Percentiles rank a stretch among this genome's conserved stretches.
These are phyloP conservation scores for Phoma sp. DNA, from an alignment of 2,329 filamentous ascomycete species.

Conservation along the genomic window DNA sequence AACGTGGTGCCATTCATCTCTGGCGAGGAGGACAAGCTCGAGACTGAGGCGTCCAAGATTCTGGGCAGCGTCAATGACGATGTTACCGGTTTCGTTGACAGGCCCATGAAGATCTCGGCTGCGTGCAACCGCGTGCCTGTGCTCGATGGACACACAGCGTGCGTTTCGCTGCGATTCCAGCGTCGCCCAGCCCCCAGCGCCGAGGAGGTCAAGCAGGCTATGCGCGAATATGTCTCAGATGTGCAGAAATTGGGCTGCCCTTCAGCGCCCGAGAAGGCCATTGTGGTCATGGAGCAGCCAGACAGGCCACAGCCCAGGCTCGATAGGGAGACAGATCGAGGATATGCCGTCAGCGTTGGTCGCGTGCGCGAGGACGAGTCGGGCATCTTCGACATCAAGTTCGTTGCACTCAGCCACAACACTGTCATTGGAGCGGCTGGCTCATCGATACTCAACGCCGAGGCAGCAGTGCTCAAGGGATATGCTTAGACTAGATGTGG, in stretches of 20 bases:
- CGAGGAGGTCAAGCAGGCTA: constrained; percentile 77
- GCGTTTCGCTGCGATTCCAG: constrained; percentile 84
- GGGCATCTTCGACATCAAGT: constrained; percentile 92
- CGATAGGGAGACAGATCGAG: constrained; percentile 82
- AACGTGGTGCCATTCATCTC: constrained; percentile 94
- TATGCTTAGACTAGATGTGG: constrained; percentile 58
- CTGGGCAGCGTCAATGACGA: constrained; percentile 76
- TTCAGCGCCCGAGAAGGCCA: constrained; percentile 80
- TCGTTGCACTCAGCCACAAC: constrained; percentile 90
- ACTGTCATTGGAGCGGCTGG: constrained; percentile 96
- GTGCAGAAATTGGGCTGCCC: constrained; percentile 84
- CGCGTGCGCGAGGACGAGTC: constrained; percentile 84
- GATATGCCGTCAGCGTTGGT: constrained; percentile 91
- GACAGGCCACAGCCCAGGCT: constrained; percentile 91
- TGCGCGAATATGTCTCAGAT: constrained; percentile 82
- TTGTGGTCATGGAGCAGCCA: constrained; percentile 86
- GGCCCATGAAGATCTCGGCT: constrained; percentile 79
- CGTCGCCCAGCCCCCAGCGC: constrained; percentile 75
- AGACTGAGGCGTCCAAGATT: constrained; percentile 95
- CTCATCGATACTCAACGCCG: constrained; percentile 91
- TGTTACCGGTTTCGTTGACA: constrained; percentile 77
- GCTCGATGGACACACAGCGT: constrained; percentile 93
- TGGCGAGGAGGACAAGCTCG: constrained; percentile 95
- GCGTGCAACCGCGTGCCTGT: constrained; percentile 95
- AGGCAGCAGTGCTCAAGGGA: constrained; percentile 89